phyloP scores from a whole-genome alignment of 306 rosid genomes.

The Vigna nakashimae region DNA sequence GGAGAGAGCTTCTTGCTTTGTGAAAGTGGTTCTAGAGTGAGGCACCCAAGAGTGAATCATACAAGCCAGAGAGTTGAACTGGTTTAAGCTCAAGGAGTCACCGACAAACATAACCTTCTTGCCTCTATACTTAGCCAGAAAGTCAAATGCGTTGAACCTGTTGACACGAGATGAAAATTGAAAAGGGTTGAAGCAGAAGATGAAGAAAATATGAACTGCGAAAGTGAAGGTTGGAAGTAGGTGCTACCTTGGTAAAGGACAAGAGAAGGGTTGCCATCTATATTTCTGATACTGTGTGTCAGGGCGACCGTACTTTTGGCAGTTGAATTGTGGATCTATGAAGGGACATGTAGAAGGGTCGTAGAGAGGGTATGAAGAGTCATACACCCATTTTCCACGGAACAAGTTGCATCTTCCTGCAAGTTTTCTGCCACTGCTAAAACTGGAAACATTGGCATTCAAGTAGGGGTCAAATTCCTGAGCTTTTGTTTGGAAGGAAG shows the following conservation, averaged over 20 bases:
- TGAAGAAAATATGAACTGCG: background rate
- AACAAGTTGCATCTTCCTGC: constrained; percentile 72
- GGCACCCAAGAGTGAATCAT: constrained; percentile 90
- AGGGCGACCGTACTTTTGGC: constrained; percentile 87
- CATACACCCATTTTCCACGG: constrained; percentile 80
- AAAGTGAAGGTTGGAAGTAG: background rate
- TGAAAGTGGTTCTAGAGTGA: constrained; percentile 53
- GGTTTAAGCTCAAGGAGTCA: constrained; percentile 88
- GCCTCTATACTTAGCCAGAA: constrained; percentile 77
- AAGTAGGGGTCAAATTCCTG: constrained; percentile 35
- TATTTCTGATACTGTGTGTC: constrained; percentile 74
- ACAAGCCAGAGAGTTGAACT: constrained; percentile 85
- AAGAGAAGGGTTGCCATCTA: constrained; percentile 87
- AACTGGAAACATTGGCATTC: constrained; percentile 24
- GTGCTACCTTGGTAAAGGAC: constrained; percentile 77
- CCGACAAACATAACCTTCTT: constrained; percentile 98
- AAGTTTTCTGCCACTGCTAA: constrained; percentile 49
- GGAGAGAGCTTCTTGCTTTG: constrained; percentile 53
- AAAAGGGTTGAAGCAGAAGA: background rate
- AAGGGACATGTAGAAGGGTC: constrained; percentile 79
- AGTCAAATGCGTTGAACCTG: constrained; percentile 81
- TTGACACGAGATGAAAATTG: background rate
- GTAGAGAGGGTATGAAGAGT: constrained; percentile 80
- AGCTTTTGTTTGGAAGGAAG: constrained; percentile 58
- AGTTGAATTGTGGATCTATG: constrained; percentile 88